Percentiles rank a stretch among this genome's conserved stretches.
Evolutionary conservation across 305 asterid genomes (phyloP).

Genomic region (Fraxinus platypoda): DNA sequence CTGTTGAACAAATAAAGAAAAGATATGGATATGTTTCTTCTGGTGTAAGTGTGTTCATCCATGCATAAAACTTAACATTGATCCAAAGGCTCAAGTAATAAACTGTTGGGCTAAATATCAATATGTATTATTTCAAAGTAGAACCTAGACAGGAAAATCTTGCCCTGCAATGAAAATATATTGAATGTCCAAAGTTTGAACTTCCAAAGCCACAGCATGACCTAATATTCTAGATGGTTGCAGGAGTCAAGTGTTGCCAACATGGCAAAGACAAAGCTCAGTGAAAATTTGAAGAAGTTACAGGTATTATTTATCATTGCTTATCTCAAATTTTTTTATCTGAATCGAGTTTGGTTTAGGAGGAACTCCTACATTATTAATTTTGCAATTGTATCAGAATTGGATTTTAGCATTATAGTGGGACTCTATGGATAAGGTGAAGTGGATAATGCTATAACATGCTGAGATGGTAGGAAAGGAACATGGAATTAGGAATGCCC

Average conservation of each 20-base stretch:
- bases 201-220: not conserved
- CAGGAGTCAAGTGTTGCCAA: constrained; percentile 73
- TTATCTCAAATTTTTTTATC: not conserved
- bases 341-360: not conserved
- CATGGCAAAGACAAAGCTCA: constrained; percentile 57
- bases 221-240: constrained; percentile 17
- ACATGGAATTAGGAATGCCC: not conserved
- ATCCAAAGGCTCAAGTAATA: not conserved
- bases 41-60: constrained; percentile 50
- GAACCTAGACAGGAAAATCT: not conserved
- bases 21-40: constrained; percentile 71
- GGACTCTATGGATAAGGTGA: not conserved
- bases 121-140: not conserved
- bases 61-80: not conserved
- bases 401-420: not conserved
- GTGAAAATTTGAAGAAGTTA: constrained; percentile 77
- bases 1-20: constrained; percentile 81
- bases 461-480: not conserved
- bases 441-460: not conserved
- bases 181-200: not conserved
- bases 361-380: not conserved
- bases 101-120: not conserved
- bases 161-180: not conserved
- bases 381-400: not conserved
- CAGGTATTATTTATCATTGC: constrained; percentile 53